These are phyloP conservation scores for Aspergillus campestris DNA, from an alignment of 495 filamentous ascomycete species.

Conservation along the genomic window DNA sequence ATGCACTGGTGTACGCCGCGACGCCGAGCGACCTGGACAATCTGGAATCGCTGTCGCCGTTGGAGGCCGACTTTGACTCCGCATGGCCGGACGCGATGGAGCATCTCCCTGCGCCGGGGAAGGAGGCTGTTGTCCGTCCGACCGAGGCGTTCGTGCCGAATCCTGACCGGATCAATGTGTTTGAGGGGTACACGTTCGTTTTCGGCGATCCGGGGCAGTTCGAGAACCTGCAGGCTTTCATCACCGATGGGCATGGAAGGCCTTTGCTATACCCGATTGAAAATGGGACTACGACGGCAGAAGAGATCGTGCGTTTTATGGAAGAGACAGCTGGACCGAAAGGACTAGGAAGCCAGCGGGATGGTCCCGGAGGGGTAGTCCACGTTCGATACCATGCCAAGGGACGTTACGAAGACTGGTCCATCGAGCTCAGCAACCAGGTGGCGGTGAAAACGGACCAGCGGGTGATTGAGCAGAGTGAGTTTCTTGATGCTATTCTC, in stretches of 20 bases:
- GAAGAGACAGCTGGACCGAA: conserved; percentile 66
- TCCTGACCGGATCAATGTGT: conserved; percentile 55
- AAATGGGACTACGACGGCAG: conserved; percentile 57
- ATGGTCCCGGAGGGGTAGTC: conserved; percentile 61
- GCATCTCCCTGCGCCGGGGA: conserved; percentile 64
- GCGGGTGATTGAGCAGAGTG: conserved; percentile 78
- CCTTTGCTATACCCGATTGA: conserved; percentile 55
- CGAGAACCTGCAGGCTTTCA: conserved; percentile 61
- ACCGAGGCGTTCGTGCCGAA: conserved; percentile 61
- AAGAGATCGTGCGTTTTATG: conserved; percentile 72
- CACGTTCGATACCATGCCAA: conserved; percentile 68
- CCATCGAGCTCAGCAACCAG: conserved; percentile 51
- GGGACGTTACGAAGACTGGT: conserved; percentile 58
- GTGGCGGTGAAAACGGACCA: conserved; percentile 66
- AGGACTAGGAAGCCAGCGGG: conserved; percentile 51
- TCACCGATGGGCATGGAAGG: conserved; percentile 78
- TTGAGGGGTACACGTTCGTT: conserved; percentile 81
- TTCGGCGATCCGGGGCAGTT: conserved; percentile 77
- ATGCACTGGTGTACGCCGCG: conserved; percentile 63
- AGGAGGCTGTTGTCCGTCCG: conserved; percentile 60
- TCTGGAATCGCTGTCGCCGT: conserved; percentile 45
- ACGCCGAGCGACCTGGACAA: conserved; percentile 44
- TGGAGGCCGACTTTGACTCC: conserved; percentile 79
- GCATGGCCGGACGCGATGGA: conserved; percentile 69
- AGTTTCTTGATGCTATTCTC: conserved; percentile 88